Evolutionary conservation across 441 rosid genomes (phyloP).

Genomic region (Gossypium armourianum): DNA sequence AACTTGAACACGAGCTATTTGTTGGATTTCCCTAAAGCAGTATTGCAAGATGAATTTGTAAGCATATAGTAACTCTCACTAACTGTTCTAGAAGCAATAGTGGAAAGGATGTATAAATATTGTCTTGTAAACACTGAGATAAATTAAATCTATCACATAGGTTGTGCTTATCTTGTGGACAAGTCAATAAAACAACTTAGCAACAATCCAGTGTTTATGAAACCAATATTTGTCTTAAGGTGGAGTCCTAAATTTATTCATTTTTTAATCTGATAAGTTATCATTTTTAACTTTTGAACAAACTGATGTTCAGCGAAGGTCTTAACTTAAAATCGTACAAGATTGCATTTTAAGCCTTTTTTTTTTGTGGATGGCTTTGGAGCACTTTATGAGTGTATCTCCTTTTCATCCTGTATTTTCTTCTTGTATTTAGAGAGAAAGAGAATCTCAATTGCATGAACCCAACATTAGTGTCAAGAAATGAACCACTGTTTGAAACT

Average conservation of each 20-base stretch:
- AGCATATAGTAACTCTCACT: neutral
- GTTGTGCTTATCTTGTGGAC: neutral
- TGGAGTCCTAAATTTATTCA: neutral
- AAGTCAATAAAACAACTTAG: neutral
- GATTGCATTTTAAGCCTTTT: neutral
- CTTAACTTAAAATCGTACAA: neutral
- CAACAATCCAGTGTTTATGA: neutral
- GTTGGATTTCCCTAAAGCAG: neutral
- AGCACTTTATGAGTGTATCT: neutral
- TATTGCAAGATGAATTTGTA: neutral
- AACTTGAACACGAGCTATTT: neutral
- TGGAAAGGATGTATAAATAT: neutral
- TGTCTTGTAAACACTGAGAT: neutral
- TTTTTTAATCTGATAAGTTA: neutral
- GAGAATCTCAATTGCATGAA: neutral
- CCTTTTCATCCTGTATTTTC: neutral
- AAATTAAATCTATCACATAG: neutral
- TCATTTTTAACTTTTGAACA: neutral
- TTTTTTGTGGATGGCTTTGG: neutral
- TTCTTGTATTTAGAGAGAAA: neutral
- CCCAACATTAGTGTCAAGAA: neutral
- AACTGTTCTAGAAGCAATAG: neutral
- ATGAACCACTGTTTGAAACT: slow-evolving; percentile 1
- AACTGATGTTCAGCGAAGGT: neutral
- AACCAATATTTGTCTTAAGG: neutral